These are phyloP conservation scores for Eutypa lata DNA, from an alignment of 2,329 filamentous ascomycete genomes.

Conservation along the genomic window DNA sequence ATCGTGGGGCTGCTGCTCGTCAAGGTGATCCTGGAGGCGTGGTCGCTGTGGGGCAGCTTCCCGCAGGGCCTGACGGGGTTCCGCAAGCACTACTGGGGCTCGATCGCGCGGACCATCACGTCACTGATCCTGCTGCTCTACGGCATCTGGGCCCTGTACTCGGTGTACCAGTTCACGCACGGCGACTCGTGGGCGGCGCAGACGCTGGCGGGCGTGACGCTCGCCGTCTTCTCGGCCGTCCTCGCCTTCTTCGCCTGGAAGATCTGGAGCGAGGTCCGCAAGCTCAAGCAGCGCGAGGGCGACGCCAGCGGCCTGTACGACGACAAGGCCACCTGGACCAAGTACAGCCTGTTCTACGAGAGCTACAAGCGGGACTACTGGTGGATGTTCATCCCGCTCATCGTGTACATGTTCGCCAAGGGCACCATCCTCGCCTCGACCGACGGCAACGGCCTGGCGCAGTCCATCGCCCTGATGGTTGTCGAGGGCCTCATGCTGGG, in stretches of 20 bases:
- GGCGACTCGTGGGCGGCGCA: conserved; percentile 96
- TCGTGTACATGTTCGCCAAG: conserved; percentile 87
- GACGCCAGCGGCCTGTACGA: conserved; percentile 74
- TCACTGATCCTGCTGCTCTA: conserved; percentile 89
- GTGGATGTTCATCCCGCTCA: conserved; percentile 92
- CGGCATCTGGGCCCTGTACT: conserved; percentile 93
- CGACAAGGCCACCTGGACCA: conserved; percentile 85
- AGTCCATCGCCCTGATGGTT: conserved; percentile 75
- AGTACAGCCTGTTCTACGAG: conserved; percentile 97
- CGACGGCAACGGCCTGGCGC: conserved; percentile 79
- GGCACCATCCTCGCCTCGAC: conserved; percentile 81
- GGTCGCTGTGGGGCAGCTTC: conserved; percentile 86
- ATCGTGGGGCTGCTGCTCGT: conserved; percentile 82
- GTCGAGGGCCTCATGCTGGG: conserved; percentile 78
- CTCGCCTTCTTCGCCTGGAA: conserved; percentile 81
- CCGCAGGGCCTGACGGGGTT: conserved; percentile 77
- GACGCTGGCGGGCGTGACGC: conserved; percentile 74
- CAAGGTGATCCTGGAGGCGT: conserved; percentile 87
- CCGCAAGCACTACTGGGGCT: conserved; percentile 94
- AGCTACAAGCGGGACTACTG: conserved; percentile 91
- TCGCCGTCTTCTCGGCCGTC: conserved; percentile 75
- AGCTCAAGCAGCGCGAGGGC: conserved; percentile 73
- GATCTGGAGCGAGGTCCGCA: conserved; percentile 73
- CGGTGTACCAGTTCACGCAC: conserved; percentile 89
- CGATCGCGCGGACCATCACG: conserved; percentile 84